Conservation (phyloP, 1,139 yeast genomes). For the Casaregolazyma suthepensis region DNA sequence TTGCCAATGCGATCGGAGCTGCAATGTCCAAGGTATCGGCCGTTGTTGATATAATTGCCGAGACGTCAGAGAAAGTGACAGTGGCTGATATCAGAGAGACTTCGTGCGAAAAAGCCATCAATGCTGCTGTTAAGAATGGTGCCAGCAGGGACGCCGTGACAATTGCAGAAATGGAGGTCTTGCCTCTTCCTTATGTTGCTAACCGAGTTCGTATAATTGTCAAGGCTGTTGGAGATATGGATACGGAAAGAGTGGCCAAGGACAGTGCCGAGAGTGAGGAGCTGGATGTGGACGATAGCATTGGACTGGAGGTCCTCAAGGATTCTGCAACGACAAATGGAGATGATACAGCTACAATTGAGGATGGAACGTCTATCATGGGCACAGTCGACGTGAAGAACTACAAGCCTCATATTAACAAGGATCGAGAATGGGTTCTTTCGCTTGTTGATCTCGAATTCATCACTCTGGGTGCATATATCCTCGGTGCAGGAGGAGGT, state of each 20-base stretch:
- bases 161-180: slow-evolving; percentile 17
- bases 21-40: slow-evolving; percentile 40
- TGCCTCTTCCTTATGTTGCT: slow-evolving; percentile 19
- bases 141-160: slow-evolving; percentile 13
- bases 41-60: slow-evolving; percentile 11
- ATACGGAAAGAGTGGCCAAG: slow-evolving; percentile 3
- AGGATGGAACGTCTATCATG: slow-evolving; percentile 6
- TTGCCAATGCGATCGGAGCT: slow-evolving; percentile 45
- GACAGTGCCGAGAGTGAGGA: slow-evolving; percentile 4
- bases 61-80: background rate
- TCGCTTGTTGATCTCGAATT: slow-evolving; percentile 39
- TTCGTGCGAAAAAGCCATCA: slow-evolving; percentile 11
- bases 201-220: slow-evolving; percentile 16
- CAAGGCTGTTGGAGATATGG: slow-evolving; percentile 22
- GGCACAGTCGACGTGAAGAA: slow-evolving; percentile 1
- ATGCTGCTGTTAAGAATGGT: slow-evolving; percentile 15
- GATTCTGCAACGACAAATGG: background rate
- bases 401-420: slow-evolving; percentile 36
- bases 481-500: slow-evolving; percentile 48
- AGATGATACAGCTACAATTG: slow-evolving; percentile 1
- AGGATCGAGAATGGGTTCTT: slow-evolving; percentile 38
- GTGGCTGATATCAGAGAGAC: slow-evolving; percentile 4
- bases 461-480: slow-evolving; percentile 40
- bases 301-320: background rate
- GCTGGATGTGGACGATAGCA: slow-evolving; percentile 6